These are phyloP conservation scores for Scenedesmus sp. DNA, from an alignment of 163 green algal genomes.

Conservation along the genomic window DNA sequence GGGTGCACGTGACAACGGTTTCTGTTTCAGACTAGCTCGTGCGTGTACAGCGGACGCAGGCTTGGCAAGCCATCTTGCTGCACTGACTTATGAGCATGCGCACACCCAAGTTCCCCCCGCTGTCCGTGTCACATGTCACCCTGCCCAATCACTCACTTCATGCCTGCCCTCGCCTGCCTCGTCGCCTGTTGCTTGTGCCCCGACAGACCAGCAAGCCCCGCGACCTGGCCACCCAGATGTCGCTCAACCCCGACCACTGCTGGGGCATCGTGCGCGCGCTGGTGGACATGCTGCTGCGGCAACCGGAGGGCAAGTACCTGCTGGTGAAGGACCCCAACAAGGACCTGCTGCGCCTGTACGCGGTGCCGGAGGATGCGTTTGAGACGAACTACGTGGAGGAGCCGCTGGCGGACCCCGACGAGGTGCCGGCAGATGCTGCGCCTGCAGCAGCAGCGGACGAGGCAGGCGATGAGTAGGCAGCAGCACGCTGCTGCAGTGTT, in stretches of 20 bases:
- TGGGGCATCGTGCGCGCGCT: conserved; percentile 94
- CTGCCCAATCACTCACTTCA: neutral
- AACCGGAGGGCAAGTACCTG: conserved; percentile 96
- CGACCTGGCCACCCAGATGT: conserved; percentile 97
- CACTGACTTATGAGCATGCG: no score
- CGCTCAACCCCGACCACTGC: conserved; percentile 95
- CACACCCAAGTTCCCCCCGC: no score
- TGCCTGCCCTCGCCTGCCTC: neutral
- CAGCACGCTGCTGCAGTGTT: no score
- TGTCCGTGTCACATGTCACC: no score
- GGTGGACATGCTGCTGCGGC: conserved; percentile 66
- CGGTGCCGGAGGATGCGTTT: conserved; percentile 64
- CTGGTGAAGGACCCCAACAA: conserved; percentile 92
- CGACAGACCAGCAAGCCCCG: conserved; percentile 93
- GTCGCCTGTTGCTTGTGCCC: neutral
- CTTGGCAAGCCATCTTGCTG: no score
- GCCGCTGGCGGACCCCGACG: conserved; percentile 61
- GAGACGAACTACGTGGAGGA: conserved; percentile 73
- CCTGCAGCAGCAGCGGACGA: conserved; percentile 30
- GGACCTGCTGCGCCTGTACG: conserved; percentile 72
- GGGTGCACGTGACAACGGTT: no score
- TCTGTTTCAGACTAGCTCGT: no score
- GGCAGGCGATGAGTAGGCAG: neutral
- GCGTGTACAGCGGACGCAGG: no score
- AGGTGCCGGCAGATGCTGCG: conserved; percentile 44